A percentile compares a stretch with the other conserved stretches of the same genome.
Evolutionary conservation across 768 basidiomycete species (phyloP).

Genomic region (Lactifluus subvellereus): DNA sequence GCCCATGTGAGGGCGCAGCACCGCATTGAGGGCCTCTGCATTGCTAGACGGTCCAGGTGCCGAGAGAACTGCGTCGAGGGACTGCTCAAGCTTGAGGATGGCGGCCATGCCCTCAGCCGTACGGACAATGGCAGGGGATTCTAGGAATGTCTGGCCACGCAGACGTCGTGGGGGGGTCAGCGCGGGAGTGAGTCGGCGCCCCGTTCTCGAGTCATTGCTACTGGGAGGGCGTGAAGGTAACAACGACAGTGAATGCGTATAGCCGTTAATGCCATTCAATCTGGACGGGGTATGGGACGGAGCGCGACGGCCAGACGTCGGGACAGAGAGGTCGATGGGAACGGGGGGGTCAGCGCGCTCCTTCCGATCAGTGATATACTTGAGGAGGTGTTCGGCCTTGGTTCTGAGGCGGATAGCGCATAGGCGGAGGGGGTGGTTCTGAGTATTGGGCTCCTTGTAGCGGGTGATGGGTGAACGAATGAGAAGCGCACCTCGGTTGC

Average conservation of each 20-base stretch:
- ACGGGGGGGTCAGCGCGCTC: slow-evolving; percentile 70
- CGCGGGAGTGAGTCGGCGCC: slow-evolving; percentile 17
- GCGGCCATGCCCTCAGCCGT: slow-evolving; percentile 68
- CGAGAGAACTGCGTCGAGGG: slow-evolving; percentile 34
- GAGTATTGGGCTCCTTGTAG: slow-evolving; percentile 2
- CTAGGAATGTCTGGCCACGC: slow-evolving; percentile 52
- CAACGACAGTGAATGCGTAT: slow-evolving; percentile 38
- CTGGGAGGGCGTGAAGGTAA: slow-evolving; percentile 31
- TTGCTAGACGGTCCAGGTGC: slow-evolving; percentile 11
- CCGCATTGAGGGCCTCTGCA: slow-evolving; percentile 1
- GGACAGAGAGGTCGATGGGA: slow-evolving; percentile 38
- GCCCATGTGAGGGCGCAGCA: slow-evolving; percentile 17
- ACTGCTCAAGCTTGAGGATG: slow-evolving; percentile 56
- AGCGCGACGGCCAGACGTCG: slow-evolving; percentile 25
- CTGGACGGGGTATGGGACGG: slow-evolving; percentile 32
- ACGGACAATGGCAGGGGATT: slow-evolving; percentile 62
- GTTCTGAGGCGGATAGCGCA: slow-evolving; percentile 74
- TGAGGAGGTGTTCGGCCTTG: slow-evolving; percentile 82
- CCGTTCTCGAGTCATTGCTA: slow-evolving; percentile 22
- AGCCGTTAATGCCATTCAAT: slow-evolving; percentile 40
- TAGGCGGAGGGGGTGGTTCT: slow-evolving; percentile 86
- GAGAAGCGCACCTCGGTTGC: slow-evolving; percentile 68
- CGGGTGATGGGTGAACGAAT: not conserved
- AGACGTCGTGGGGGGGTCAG: slow-evolving; percentile 27
- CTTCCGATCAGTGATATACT: slow-evolving; percentile 83